A percentile compares a stretch with the other conserved stretches of the same genome.
phyloP scores from a whole-genome alignment of 768 basidiomycete genomes.

The Lactarius evosmus region DNA sequence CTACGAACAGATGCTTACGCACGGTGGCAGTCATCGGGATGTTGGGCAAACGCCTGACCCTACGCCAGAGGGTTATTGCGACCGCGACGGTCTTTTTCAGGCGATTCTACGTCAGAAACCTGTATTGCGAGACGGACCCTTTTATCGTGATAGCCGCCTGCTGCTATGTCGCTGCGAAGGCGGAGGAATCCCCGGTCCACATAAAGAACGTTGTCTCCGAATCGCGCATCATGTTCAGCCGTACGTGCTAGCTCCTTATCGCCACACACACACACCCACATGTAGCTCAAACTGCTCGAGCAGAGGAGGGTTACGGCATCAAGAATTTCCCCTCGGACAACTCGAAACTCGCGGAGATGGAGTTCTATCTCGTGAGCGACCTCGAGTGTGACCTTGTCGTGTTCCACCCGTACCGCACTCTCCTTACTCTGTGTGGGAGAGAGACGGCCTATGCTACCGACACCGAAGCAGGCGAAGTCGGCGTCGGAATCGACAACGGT shows the following conservation, averaged over 20 bases:
- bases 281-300: neutral
- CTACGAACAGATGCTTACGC: neutral
- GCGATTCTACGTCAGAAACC: conserved; percentile 95
- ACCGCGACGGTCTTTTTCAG: conserved; percentile 95
- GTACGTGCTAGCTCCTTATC: conserved; percentile 40
- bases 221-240: conserved; percentile 70
- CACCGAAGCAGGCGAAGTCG: conserved; percentile 56
- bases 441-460: conserved; percentile 43
- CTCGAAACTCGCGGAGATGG: conserved; percentile 95
- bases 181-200: conserved; percentile 92
- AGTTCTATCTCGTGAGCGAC: conserved; percentile 96
- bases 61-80: conserved; percentile 89
- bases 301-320: conserved; percentile 65
- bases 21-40: conserved; percentile 69
- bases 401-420: conserved; percentile 93
- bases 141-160: conserved; percentile 91
- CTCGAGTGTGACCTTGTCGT: conserved; percentile 90
- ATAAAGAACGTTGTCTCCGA: conserved; percentile 91
- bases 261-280: neutral
- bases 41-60: conserved; percentile 74
- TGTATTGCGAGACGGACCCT: conserved; percentile 94
- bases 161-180: conserved; percentile 94
- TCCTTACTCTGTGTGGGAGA: conserved; percentile 71
- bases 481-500: conserved; percentile 53
- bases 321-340: conserved; percentile 86